These are phyloP conservation scores for Pythium pyrilobum DNA, from an alignment of 352 stramenopile genomes.

Conservation along the genomic window DNA sequence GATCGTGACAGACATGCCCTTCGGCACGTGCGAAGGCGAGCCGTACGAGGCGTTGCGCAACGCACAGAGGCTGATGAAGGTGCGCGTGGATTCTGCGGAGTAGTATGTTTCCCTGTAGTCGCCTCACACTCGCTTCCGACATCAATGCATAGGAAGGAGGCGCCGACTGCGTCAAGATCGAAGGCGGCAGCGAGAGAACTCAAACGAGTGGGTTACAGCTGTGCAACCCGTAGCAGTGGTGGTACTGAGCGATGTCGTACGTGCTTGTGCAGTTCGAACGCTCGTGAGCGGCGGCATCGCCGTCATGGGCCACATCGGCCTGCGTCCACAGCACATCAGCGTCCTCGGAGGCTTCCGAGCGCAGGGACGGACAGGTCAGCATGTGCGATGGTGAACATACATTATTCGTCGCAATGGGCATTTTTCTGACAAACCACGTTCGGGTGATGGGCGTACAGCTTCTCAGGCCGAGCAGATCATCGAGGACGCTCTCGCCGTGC, in stretches of 20 bases:
- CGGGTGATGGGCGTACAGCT: too few relatives aligned
- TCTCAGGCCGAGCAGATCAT: constrained; percentile 89
- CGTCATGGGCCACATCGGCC: constrained; percentile 97
- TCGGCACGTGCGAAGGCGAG: constrained; percentile 94
- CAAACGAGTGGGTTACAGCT: constrained; percentile 50
- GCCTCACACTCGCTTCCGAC: too few relatives aligned
- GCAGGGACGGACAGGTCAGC: constrained; percentile 91
- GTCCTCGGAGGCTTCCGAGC: constrained; percentile 96
- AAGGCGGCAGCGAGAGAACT: constrained; percentile 88
- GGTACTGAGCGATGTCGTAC: not conserved
- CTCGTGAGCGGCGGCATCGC: constrained; percentile 88
- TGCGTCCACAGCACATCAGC: constrained; percentile 95
- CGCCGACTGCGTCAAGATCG: constrained; percentile 98
- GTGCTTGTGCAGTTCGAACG: constrained; percentile 40
- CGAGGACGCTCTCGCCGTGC: constrained; percentile 94
- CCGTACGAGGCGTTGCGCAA: constrained; percentile 92
- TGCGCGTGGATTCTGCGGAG: constrained; percentile 10
- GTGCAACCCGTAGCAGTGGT: not conserved
- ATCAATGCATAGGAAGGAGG: constrained; percentile 83
- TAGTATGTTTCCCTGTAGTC: too few relatives aligned
- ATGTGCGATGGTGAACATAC: not conserved
- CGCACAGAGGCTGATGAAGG: constrained; percentile 92
- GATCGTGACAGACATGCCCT: constrained; percentile 98
- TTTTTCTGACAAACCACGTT: too few relatives aligned
- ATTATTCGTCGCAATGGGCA: not conserved